Evolutionary conservation across 352 stramenopile species (phyloP).

Genomic region (Pythium sukuiense): DNA sequence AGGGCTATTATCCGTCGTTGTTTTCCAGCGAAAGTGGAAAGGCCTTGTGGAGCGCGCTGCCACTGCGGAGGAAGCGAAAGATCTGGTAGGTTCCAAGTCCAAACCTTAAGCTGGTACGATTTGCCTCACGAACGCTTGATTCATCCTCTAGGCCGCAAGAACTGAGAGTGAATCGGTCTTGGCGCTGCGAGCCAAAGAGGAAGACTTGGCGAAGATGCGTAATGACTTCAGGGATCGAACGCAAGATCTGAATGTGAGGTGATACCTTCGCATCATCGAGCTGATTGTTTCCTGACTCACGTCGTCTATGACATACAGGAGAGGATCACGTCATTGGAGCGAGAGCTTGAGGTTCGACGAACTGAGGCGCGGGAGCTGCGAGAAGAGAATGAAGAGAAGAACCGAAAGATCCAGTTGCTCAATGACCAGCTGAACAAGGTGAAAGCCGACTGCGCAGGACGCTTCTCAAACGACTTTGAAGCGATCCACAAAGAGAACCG

Average conservation of each 20-base stretch:
- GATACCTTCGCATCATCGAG: too few relatives aligned
- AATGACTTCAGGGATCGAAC: slow-evolving; percentile 51
- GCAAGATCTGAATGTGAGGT: slow-evolving; percentile 53
- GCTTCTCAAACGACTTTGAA: slow-evolving; percentile 55
- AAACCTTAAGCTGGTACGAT: neutral
- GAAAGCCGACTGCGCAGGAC: slow-evolving; percentile 56
- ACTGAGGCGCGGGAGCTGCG: slow-evolving; percentile 54
- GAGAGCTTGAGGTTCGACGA: slow-evolving; percentile 62
- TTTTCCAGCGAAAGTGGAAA: slow-evolving; percentile 43
- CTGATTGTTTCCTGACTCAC: too few relatives aligned
- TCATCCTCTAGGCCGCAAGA: slow-evolving; percentile 2
- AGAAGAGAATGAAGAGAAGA: slow-evolving; percentile 67
- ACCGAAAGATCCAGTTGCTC: slow-evolving; percentile 55
- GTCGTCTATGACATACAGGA: slow-evolving; percentile 14
- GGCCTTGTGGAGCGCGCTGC: slow-evolving; percentile 46
- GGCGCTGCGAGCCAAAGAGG: slow-evolving; percentile 48
- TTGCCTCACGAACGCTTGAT: neutral
- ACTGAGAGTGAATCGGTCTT: slow-evolving; percentile 52
- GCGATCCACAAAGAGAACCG: slow-evolving; percentile 60
- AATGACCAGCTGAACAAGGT: slow-evolving; percentile 80
- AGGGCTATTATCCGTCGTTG: neutral
- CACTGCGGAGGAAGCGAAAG: slow-evolving; percentile 56
- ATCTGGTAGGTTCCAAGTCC: slow-evolving; percentile 35
- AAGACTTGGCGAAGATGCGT: slow-evolving; percentile 48
- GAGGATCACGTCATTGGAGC: slow-evolving; percentile 34